Conservation (phyloP, 805 yeast species). For the Groenewaldozyma tartarivorans region DNA sequence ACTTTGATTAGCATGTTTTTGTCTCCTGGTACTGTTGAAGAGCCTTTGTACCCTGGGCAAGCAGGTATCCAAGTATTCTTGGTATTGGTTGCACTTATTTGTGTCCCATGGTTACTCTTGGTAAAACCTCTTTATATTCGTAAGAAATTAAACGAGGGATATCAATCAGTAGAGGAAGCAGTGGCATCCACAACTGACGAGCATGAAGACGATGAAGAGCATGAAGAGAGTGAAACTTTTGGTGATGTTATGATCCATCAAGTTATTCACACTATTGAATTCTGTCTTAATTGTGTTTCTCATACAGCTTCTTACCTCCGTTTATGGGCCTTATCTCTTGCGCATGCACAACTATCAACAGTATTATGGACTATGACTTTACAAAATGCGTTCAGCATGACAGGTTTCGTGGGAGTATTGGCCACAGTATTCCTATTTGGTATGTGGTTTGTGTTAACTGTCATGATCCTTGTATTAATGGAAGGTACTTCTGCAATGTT, state of each 20-base stretch:
- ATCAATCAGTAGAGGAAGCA: constrained; percentile 34
- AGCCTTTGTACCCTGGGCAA: constrained; percentile 73
- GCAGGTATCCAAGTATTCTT: constrained; percentile 61
- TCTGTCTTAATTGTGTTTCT: constrained; percentile 94
- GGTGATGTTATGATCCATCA: constrained; percentile 96
- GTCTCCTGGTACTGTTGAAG: constrained; percentile 83
- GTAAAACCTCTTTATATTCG: constrained; percentile 72
- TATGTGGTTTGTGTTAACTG: constrained; percentile 91
- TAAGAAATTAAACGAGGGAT: constrained; percentile 44
- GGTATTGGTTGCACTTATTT: constrained; percentile 64
- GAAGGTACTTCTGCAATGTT: constrained; percentile 99
- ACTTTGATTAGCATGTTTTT: constrained; percentile 95
- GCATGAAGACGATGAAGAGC: constrained; percentile 39
- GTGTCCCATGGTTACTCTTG: constrained; percentile 88
- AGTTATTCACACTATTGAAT: constrained; percentile 95
- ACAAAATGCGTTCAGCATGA: constrained; percentile 59
- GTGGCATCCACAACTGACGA: too few relatives aligned
- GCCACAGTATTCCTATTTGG: constrained; percentile 76
- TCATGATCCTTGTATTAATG: constrained; percentile 86
- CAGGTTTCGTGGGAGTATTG: constrained; percentile 58
- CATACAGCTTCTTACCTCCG: constrained; percentile 96
- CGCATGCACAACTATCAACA: constrained; percentile 92
- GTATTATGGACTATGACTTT: constrained; percentile 97
- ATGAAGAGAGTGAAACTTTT: constrained; percentile 52
- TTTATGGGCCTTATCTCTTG: constrained; percentile 94